These are phyloP conservation scores for Sclerotinia spermophila DNA, from an alignment of 2,329 filamentous ascomycete genomes.

Conservation along the genomic window DNA sequence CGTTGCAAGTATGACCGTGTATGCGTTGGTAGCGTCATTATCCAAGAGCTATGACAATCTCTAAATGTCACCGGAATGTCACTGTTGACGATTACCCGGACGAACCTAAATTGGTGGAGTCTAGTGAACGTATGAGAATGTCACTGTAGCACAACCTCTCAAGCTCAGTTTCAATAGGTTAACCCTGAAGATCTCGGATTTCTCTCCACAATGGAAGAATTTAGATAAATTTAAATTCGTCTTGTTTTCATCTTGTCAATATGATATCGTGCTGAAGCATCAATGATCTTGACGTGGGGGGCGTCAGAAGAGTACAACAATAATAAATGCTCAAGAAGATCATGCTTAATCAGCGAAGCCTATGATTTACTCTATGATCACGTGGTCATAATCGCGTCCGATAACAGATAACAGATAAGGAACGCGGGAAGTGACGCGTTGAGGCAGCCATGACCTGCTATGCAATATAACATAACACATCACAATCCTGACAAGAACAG, in stretches of 20 bases:
- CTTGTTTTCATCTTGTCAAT: not conserved
- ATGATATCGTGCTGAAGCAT: not conserved
- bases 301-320: not conserved
- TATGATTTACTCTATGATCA: not conserved
- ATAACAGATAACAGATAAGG: not conserved
- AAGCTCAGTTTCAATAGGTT: not conserved
- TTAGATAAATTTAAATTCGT: too few relatives aligned
- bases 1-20: not conserved
- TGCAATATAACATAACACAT: not conserved
- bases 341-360: not conserved
- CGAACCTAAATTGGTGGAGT: not conserved
- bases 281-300: not conserved
- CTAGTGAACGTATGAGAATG: not conserved
- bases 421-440: not conserved
- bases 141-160: not conserved
- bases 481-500: not conserved
- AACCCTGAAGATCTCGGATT: not conserved
- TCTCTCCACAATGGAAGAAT: not conserved
- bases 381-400: not conserved
- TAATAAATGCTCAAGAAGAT: not conserved
- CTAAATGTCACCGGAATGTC: not conserved
- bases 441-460: not conserved
- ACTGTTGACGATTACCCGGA: not conserved
- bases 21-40: not conserved
- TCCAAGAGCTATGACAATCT: not conserved